Conservation (phyloP, 1,139 yeast species). For the Taphrina betulina region DNA sequence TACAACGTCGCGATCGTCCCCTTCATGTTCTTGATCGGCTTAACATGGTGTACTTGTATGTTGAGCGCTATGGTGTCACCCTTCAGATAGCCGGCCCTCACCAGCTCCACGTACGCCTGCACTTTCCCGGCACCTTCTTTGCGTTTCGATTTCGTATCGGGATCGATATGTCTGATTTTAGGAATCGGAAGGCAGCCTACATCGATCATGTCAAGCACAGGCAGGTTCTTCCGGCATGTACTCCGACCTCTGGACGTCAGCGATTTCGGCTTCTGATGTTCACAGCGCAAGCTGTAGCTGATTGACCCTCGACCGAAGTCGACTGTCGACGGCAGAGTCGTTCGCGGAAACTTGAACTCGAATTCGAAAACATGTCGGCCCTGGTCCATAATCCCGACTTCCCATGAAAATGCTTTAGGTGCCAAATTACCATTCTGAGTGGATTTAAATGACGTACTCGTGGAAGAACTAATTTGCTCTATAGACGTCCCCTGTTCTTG, state of each 20-base stretch:
- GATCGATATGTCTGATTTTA: conserved; percentile 1
- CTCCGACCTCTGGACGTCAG: conserved; percentile 36
- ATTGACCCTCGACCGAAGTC: conserved; percentile 85
- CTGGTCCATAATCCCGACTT: conserved; percentile 48
- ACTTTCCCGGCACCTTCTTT: conserved; percentile 5
- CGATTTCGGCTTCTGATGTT: conserved; percentile 47
- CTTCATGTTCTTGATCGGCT: conserved; percentile 65
- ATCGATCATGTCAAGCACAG: conserved; percentile 70
- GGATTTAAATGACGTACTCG: too few species aligned
- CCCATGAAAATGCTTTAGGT: not conserved
- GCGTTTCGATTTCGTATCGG: conserved; percentile 7
- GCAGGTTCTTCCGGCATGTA: conserved; percentile 50
- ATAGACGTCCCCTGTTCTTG: not conserved
- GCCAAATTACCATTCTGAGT: too few species aligned
- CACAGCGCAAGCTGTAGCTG: conserved; percentile 61
- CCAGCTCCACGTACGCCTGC: conserved; percentile 15
- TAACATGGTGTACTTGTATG: conserved; percentile 60
- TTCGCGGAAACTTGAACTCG: conserved; percentile 70
- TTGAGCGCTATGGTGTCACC: conserved; percentile 13
- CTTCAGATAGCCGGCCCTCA: conserved; percentile 19
- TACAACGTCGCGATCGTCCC: conserved; percentile 80
- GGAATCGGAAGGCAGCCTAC: conserved; percentile 65
- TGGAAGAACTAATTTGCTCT: not conserved
- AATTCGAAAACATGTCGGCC: conserved; percentile 91
- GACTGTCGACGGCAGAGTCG: conserved; percentile 68